Conservation (phyloP, 495 filamentous ascomycete genomes). For the Penicillium arizonense region DNA sequence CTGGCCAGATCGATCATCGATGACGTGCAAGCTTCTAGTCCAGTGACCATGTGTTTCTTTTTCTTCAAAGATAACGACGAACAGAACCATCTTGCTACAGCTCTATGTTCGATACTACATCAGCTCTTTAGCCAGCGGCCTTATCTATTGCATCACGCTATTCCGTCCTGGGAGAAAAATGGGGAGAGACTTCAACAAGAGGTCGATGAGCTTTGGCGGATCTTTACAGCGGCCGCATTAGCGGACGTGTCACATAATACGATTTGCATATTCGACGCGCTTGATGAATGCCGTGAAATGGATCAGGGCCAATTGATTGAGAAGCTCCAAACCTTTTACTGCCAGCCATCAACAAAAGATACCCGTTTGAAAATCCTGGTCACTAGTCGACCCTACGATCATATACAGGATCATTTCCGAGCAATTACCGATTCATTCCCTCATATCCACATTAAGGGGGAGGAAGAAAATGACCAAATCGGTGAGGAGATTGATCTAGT, state of each 20-base stretch:
- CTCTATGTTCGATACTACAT: constrained; percentile 40
- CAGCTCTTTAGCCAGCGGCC: constrained; percentile 33
- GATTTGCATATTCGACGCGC: constrained; percentile 39
- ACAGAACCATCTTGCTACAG: constrained; percentile 28
- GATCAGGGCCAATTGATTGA: constrained; percentile 22
- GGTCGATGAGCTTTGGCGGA: constrained; percentile 31
- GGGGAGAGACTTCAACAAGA: constrained; percentile 21
- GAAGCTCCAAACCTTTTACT: constrained; percentile 12
- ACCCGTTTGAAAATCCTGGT: constrained; percentile 38
- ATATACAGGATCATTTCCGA: constrained; percentile 30
- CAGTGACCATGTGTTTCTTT: no score
- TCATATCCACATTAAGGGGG: background rate
- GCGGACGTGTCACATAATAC: constrained; percentile 16
- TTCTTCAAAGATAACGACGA: constrained; percentile 13
- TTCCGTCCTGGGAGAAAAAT: constrained; percentile 26
- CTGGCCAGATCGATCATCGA: no score
- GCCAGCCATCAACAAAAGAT: background rate
- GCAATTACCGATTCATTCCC: constrained; percentile 13
- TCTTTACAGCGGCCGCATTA: constrained; percentile 20
- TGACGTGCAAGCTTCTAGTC: no score
- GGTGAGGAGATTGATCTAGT: background rate
- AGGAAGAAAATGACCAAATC: background rate
- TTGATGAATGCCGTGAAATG: no score
- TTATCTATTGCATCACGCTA: constrained; percentile 25
- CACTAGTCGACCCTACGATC: constrained; percentile 44